Evolutionary conservation across 441 rosid species (phyloP).

Genomic region (Pelargonium australe): DNA sequence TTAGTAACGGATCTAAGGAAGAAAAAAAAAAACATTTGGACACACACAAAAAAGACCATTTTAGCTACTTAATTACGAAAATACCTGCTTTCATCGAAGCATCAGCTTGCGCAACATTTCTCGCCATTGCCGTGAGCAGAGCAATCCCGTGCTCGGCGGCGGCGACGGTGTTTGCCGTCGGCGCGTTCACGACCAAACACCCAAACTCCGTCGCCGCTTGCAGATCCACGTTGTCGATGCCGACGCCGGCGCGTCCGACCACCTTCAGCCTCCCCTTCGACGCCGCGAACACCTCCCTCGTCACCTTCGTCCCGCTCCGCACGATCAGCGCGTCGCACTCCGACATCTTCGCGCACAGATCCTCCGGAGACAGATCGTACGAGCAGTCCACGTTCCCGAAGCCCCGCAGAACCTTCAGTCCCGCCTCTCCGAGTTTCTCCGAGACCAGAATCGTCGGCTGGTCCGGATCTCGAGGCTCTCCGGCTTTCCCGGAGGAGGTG

Average conservation of each 20-base stretch:
- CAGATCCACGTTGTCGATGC: constrained; percentile 97
- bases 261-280: constrained; percentile 77
- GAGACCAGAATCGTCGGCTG: constrained; percentile 71
- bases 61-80: not conserved
- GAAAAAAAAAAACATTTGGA: not conserved
- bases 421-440: constrained; percentile 91
- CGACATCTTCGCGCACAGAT: constrained; percentile 80
- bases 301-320: constrained; percentile 86
- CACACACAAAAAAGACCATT: not conserved
- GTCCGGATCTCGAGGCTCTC: not conserved
- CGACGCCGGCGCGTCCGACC: constrained; percentile 98
- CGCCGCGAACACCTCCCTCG: constrained; percentile 76
- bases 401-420: constrained; percentile 48
- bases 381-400: constrained; percentile 75
- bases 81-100: constrained; percentile 78
- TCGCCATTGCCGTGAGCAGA: constrained; percentile 82
- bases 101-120: constrained; percentile 92
- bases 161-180: constrained; percentile 91
- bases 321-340: constrained; percentile 82
- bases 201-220: constrained; percentile 94
- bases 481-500: not conserved
- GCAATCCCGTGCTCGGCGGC: constrained; percentile 98
- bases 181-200: constrained; percentile 92
- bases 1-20: not conserved
- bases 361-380: constrained; percentile 70